Conservation (phyloP, 1,139 yeast species). For the Magnusiomyces ingens region DNA sequence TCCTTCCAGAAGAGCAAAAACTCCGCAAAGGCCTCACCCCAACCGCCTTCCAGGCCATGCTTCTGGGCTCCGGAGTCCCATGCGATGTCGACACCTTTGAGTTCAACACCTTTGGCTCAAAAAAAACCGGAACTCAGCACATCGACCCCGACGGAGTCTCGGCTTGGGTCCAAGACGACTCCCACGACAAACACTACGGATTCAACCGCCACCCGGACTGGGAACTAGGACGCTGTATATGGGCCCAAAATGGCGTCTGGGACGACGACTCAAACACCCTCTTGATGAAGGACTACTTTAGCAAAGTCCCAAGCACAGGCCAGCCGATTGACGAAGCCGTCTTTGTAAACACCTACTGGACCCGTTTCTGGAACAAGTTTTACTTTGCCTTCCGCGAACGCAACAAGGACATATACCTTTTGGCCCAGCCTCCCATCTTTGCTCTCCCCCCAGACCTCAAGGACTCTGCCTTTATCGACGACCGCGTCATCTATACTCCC, state of each 20-base stretch:
- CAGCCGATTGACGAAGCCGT: conserved; percentile 45
- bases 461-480: conserved; percentile 51
- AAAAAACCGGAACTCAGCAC: conserved; percentile 46
- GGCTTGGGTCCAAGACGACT: conserved; percentile 46
- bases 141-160: conserved; percentile 61
- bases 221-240: conserved; percentile 66
- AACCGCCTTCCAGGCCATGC: conserved; percentile 31
- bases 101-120: conserved; percentile 68
- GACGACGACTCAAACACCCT: conserved; percentile 38
- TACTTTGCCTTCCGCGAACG: conserved; percentile 44
- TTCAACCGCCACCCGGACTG: conserved; percentile 57
- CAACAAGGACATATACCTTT: conserved; percentile 45
- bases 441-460: conserved; percentile 68
- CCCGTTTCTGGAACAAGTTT: conserved; percentile 49
- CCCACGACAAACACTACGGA: conserved; percentile 53
- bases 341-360: conserved; percentile 57
- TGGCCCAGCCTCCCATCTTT: conserved; percentile 80
- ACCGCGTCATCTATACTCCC: conserved; percentile 63
- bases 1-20: conserved; percentile 27
- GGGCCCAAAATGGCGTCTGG: conserved; percentile 76
- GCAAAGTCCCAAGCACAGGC: conserved; percentile 36
- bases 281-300: conserved; percentile 42
- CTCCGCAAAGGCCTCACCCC: conserved; percentile 31
- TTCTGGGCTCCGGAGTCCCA: conserved; percentile 66
- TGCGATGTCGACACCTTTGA: conserved; percentile 60